These are phyloP conservation scores for Annulohypoxylon truncatum DNA, from an alignment of 2,329 filamentous ascomycete species.

Conservation along the genomic window DNA sequence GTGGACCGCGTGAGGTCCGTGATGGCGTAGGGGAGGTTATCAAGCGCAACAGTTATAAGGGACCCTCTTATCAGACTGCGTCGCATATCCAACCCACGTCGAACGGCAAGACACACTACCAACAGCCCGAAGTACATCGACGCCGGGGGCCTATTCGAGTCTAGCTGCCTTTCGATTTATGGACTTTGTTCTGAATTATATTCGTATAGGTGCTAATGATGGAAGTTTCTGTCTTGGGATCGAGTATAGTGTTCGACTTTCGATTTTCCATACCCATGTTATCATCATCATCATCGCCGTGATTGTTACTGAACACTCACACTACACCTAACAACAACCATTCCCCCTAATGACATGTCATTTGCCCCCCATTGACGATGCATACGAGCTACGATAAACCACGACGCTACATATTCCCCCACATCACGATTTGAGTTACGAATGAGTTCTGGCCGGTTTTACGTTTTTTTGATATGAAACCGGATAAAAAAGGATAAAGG, in stretches of 20 bases:
- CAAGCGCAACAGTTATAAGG: conserved; percentile 56
- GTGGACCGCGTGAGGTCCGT: conserved; percentile 67
- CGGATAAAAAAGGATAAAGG: conserved; percentile 23
- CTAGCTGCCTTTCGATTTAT: background rate
- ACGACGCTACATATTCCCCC: conserved; percentile 29
- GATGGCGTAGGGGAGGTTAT: conserved; percentile 70
- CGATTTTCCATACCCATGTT: background rate
- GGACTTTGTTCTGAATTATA: background rate
- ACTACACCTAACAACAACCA: background rate
- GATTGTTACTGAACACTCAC: background rate
- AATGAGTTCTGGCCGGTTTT: background rate
- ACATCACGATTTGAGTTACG: conserved; percentile 20
- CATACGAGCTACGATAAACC: conserved; percentile 31
- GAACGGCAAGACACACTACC: conserved; percentile 20
- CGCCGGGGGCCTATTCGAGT: conserved; percentile 20
- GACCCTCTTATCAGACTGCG: conserved; percentile 48
- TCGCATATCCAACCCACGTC: conserved; percentile 14
- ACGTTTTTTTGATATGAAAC: conserved; percentile 10
- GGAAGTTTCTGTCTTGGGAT: background rate
- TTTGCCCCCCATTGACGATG: conserved; percentile 21
- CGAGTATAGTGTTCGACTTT: background rate
- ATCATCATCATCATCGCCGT: background rate
- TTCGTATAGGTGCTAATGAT: background rate
- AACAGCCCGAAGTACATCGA: conserved; percentile 11
- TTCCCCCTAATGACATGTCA: conserved; percentile 8